phyloP scores from a whole-genome alignment of 306 rosid genomes.

The Trifolium repens region DNA sequence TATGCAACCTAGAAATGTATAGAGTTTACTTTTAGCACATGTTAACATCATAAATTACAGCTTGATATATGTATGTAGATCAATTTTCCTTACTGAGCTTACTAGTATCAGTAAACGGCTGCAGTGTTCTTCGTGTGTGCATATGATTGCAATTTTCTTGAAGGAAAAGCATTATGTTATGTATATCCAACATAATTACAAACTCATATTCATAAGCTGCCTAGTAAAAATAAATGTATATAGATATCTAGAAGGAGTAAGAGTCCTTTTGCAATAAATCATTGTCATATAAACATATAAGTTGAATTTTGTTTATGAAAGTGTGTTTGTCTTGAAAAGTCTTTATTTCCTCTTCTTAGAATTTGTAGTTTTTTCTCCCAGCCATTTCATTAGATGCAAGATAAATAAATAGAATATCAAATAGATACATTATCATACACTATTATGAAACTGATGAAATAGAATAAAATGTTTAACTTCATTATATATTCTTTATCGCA shows the following conservation, averaged over 20 bases:
- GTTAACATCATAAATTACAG: constrained; percentile 25
- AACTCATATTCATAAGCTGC: background rate
- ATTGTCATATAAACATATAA: constrained; percentile 6
- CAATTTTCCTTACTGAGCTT: constrained; percentile 34
- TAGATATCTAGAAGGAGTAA: background rate
- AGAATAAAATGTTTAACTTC: too few species aligned
- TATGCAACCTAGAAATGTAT: constrained; percentile 34
- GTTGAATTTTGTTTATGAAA: constrained; percentile 15
- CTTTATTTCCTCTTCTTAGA: background rate
- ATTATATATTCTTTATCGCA: too few species aligned
- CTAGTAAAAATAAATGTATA: constrained; percentile 24
- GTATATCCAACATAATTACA: constrained; percentile 2
- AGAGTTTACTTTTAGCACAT: constrained; percentile 39
- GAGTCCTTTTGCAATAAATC: background rate
- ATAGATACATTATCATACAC: background rate
- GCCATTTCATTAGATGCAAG: constrained; percentile 12
- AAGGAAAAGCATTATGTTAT: background rate
- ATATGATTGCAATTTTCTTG: background rate
- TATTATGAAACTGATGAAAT: background rate
- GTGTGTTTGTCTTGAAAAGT: background rate
- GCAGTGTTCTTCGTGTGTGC: constrained; percentile 20
- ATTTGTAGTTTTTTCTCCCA: background rate
- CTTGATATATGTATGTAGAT: constrained; percentile 30
- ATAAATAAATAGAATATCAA: background rate
- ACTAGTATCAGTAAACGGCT: constrained; percentile 11